Evolutionary conservation across 371 early-diverging fungal genomes (phyloP), one percentile per base, ranked within the genome.

Genomic region (Mortierella sp.): DNA sequence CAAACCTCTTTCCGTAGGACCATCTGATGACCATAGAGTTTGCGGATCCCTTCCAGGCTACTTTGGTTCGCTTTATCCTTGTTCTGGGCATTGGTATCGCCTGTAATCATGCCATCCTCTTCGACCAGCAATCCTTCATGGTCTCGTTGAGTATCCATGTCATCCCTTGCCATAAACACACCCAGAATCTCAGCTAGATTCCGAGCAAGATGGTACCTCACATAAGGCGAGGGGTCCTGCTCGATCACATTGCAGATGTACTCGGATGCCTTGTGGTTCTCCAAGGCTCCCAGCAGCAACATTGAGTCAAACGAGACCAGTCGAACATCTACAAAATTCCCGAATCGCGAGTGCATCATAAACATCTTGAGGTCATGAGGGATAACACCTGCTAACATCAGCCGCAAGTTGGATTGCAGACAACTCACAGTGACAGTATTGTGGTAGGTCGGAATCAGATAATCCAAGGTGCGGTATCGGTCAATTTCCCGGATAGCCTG

Each of bases 401-500:
- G 83, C 47, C 81, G 76, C 66, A 72, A 66, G 45, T 76, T 62
- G 52, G 90, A 92, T 76, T 91, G 87, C 12, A 97, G 73, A 66
- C 94, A 95, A 14, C 90, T 85, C 7, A 89, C 87, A 0, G 97
- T 96, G 16, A 97, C 85, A 1, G 90, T 83, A 67, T 97, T 96
- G 66, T 94, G 95, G 74, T 92, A 94, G 0, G 96, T 93, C 2
- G 96, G 95, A 23, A 94, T 88, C 26, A 96, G 82, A 75, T 89
- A 85, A 72, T 97, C 97, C 25, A 93, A 81, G 1, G 88, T 89
- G 4, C 93, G 84, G 75, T 94, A 91, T 6, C 97, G 88, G 62
- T 95, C 91, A 21, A 97, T 91, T 73, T 94, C 95, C 7, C 84
- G 82, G 9, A 92, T 84, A 5, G 82, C 86, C 7, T 86, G 74